Evolutionary conservation across 345 rosid species (phyloP).

Genomic region (Arabidopsis suecica): DNA sequence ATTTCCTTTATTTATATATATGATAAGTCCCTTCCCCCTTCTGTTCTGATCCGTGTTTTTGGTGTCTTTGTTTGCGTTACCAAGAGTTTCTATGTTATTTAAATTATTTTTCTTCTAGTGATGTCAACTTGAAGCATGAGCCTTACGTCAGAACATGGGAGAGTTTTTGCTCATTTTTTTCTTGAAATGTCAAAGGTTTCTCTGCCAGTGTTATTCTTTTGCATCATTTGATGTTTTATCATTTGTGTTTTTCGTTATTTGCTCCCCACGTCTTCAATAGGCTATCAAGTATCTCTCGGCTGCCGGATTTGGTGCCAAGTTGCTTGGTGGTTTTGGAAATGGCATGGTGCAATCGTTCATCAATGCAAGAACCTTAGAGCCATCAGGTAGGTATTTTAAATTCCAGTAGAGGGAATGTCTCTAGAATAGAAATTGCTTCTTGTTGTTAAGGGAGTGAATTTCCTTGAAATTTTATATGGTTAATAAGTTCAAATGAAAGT

Average conservation of each 20-base stretch:
- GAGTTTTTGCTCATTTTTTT: slow-evolving; percentile 35
- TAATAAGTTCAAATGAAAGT: not conserved
- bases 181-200: slow-evolving; percentile 28
- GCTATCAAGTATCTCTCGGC: slow-evolving; percentile 93
- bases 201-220: slow-evolving; percentile 27
- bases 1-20: not conserved
- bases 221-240: slow-evolving; percentile 21
- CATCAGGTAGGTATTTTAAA: slow-evolving; percentile 58
- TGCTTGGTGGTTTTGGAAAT: slow-evolving; percentile 88
- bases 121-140: slow-evolving; percentile 31
- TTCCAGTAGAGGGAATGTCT: not conserved
- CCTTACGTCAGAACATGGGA: slow-evolving; percentile 21
- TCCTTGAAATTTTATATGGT: not conserved
- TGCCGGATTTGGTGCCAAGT: slow-evolving; percentile 97
- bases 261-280: slow-evolving; percentile 50
- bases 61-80: slow-evolving; percentile 3
- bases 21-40: not conserved
- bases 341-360: slow-evolving; percentile 98
- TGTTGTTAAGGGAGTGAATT: slow-evolving; percentile 12
- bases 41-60: slow-evolving; percentile 1
- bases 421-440: not conserved
- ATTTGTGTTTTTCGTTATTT: slow-evolving; percentile 34
- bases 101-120: slow-evolving; percentile 21
- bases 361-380: slow-evolving; percentile 77
- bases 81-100: slow-evolving; percentile 25